Percentiles rank a stretch among this genome's conserved stretches.
phyloP scores from a whole-genome alignment of 805 yeast species.

The Saccharomyces kudriavzevii region DNA sequence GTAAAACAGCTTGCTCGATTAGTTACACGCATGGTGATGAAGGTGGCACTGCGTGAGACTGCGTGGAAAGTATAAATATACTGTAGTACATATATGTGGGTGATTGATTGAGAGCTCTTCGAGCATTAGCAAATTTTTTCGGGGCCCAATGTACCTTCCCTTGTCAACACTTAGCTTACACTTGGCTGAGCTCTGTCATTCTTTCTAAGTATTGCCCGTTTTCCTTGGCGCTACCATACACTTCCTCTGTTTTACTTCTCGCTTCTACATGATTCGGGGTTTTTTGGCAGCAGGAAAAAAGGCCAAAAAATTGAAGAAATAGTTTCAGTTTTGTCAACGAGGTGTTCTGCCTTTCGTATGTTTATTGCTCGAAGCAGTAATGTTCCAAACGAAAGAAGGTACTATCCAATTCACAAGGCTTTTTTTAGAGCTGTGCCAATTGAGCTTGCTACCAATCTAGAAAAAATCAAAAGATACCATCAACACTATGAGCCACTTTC shows the following conservation, averaged over 20 bases:
- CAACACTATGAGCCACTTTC: slow-evolving; percentile 37
- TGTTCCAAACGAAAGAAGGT: neutral
- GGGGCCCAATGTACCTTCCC: neutral
- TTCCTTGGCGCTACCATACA: neutral
- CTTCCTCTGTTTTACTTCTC: neutral
- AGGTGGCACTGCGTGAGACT: neutral
- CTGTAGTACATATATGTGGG: neutral
- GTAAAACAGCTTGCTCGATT: neutral
- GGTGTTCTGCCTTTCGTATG: neutral
- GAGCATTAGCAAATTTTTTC: too few relatives aligned
- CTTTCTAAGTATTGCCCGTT: neutral
- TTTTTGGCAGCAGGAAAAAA: neutral
- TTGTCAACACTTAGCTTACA: neutral
- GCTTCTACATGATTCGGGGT: neutral
- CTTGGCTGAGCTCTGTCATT: neutral
- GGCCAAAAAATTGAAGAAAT: neutral
- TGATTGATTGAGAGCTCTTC: neutral
- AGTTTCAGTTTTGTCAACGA: neutral
- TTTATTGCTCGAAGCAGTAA: neutral
- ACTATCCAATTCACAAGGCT: neutral
- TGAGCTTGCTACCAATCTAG: neutral
- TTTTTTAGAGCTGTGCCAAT: neutral
- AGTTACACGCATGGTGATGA: neutral
- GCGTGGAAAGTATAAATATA: neutral
- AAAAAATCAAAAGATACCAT: neutral